Conservation (phyloP, 2,329 filamentous ascomycete species). For the Apiospora pterosperma region DNA sequence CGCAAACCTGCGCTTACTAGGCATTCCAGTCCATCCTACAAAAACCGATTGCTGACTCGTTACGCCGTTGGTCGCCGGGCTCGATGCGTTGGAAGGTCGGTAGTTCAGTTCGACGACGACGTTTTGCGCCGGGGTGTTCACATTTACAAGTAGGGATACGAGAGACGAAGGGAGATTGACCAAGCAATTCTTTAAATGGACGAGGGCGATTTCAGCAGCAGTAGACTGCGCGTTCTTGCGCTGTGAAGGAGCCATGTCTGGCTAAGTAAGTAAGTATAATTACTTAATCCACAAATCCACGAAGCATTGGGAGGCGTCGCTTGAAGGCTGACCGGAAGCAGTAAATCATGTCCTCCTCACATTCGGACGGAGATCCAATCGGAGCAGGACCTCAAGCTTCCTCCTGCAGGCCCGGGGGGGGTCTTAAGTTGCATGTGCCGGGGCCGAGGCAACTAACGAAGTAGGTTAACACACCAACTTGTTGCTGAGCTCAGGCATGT, state of each 20-base stretch:
- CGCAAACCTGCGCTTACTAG: slow-evolving; percentile 78
- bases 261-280: not conserved
- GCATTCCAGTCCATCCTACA: slow-evolving; percentile 96
- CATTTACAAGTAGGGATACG: slow-evolving; percentile 79
- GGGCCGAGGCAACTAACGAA: slow-evolving; percentile 22
- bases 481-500: not conserved
- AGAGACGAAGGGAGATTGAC: slow-evolving; percentile 87
- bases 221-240: slow-evolving; percentile 59
- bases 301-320: slow-evolving; percentile 4
- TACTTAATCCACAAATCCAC: not conserved
- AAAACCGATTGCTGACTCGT: slow-evolving; percentile 68
- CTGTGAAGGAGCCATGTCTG: slow-evolving; percentile 32
- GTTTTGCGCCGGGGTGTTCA: slow-evolving; percentile 92
- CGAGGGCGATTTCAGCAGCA: slow-evolving; percentile 78
- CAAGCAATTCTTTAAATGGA: slow-evolving; percentile 89
- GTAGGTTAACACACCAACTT: too few species aligned
- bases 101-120: slow-evolving; percentile 90
- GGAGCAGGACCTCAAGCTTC: not conserved
- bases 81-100: slow-evolving; percentile 44
- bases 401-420: not conserved
- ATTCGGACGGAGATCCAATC: not conserved
- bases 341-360: not conserved
- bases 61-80: slow-evolving; percentile 40
- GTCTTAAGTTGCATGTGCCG: slow-evolving; percentile 12
- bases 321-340: not conserved